Evolutionary conservation across 805 yeast species (phyloP), one percentile per base, ranked within the genome.

Genomic region (Candida ovalis): DNA sequence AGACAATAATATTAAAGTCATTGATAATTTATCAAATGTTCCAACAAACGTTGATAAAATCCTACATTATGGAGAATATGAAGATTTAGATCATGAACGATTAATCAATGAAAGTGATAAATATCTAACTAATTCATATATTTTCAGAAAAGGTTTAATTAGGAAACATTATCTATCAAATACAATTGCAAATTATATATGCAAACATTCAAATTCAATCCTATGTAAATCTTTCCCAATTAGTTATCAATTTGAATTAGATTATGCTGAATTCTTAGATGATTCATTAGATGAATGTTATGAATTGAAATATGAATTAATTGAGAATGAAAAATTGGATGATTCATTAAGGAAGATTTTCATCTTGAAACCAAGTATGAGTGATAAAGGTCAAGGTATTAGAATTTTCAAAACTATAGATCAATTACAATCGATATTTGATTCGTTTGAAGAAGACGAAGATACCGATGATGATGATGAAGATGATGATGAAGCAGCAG

Each of bases 361-460:
- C 91, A 94, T 94, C 35, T 74, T 94, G 63, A 94, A 94, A 63
- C 99, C 99, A 15, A 83, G 96, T 54, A 90, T 94, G 97, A 86
- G 96, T 60, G 99, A 94, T 62, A 84, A 92, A 62, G 99, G 96
- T 10, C 97, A 94, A 63, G 99, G 99, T 0, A 92, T 94, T 43
- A 71, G 96, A 36, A 67, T 94, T 0, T 94, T 94, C 70, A 75
- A 75, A 46, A 82, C 90, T 0, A 73, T 88, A 32, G 88, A 82
- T 8, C 94, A 90, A 58, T 71, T 94, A 43, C 97, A 91, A 64
- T 76, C 67, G 3, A 83, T 92, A 3, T 92, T 94, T 64, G 87
- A 94, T 58, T 81, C 85, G 2, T 90, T 89, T 64, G 97, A 91
- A 57, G 92, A 83, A 53, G 85, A 74, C n/a, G 78, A 70, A 2